phyloP scores from a whole-genome alignment of 148 eudicot genomes.

The Bassia scoparia region DNA sequence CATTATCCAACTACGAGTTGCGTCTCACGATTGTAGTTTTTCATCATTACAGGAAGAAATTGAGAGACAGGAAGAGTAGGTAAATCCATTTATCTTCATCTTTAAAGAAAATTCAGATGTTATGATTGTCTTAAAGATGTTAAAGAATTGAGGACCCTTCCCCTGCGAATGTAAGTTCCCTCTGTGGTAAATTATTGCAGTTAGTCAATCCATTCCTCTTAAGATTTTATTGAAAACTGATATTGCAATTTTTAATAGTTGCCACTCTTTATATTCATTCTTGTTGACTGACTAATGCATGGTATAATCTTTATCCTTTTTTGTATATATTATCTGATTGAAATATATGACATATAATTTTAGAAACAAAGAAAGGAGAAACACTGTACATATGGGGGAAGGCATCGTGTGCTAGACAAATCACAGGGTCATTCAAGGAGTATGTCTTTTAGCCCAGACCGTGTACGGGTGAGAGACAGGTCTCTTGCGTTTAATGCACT shows the following conservation, averaged over 20 bases:
- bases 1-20: neutral
- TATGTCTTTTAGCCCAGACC: constrained; percentile 78
- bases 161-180: constrained; percentile 46
- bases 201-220: neutral
- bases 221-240: neutral
- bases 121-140: neutral
- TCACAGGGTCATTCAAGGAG: constrained; percentile 94
- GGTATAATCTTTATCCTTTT: neutral
- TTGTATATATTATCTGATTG: neutral
- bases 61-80: constrained; percentile 51
- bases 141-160: constrained; percentile 64
- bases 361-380: constrained; percentile 94
- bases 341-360: constrained; percentile 15
- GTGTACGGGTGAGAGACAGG: constrained; percentile 87
- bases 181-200: constrained; percentile 1
- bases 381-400: constrained; percentile 67
- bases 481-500: constrained; percentile 96
- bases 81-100: constrained; percentile 11
- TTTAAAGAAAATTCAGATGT: neutral
- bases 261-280: neutral
- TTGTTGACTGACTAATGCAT: too few species aligned
- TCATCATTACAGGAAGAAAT: constrained; percentile 43
- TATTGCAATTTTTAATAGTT: neutral
- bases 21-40: constrained; percentile 8
- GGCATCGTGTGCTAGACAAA: constrained; percentile 83